phyloP scores from a whole-genome alignment of 257 asterid species.

The Dorcoceras hygrometricum region DNA sequence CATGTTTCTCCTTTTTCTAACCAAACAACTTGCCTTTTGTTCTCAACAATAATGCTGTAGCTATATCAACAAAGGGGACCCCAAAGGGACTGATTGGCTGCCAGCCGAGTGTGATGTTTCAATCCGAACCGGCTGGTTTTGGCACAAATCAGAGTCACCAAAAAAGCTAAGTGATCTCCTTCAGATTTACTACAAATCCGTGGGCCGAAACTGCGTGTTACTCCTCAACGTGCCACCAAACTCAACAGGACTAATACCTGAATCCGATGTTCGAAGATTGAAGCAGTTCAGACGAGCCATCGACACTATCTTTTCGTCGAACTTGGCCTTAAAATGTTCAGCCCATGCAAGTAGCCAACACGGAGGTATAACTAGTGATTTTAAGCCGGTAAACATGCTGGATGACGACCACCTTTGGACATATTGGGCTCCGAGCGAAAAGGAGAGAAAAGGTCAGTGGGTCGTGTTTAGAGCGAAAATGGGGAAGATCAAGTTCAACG shows the following conservation, averaged over 20 bases:
- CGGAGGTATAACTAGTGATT: constrained; percentile 50
- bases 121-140: constrained; percentile 82
- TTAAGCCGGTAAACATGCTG: constrained; percentile 56
- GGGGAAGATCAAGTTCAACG: constrained; percentile 56
- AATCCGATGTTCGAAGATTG: constrained; percentile 52
- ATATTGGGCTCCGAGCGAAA: constrained; percentile 78
- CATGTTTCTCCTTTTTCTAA: not conserved
- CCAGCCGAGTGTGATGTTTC: constrained; percentile 98
- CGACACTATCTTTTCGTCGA: constrained; percentile 47
- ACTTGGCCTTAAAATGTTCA: constrained; percentile 46
- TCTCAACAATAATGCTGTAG: constrained; percentile 35
- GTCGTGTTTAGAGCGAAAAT: constrained; percentile 46
- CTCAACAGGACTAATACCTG: constrained; percentile 64
- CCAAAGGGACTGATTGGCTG: constrained; percentile 77
- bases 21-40: not conserved
- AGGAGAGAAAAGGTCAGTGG: constrained; percentile 41
- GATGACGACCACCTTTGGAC: constrained; percentile 84
- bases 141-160: constrained; percentile 80
- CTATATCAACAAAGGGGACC: constrained; percentile 76
- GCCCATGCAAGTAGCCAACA: constrained; percentile 61
- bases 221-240: constrained; percentile 91
- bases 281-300: constrained; percentile 62
- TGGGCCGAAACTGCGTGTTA: constrained; percentile 80
- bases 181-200: constrained; percentile 79
- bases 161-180: constrained; percentile 54